These are phyloP conservation scores for Juglanconis oblonga DNA, from an alignment of 2,329 filamentous ascomycete species.

Conservation along the genomic window DNA sequence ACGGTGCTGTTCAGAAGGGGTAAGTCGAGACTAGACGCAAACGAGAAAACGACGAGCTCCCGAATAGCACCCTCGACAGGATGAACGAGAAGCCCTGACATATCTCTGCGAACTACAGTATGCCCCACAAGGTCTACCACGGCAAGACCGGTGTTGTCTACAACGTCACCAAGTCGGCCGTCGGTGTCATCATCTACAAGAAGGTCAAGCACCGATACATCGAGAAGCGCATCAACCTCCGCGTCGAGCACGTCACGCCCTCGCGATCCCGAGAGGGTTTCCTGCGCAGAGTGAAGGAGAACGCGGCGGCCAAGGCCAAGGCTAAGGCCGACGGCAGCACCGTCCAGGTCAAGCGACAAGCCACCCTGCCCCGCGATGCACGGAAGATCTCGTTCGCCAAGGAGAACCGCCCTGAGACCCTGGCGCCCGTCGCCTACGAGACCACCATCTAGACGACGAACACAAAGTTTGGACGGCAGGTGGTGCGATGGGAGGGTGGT, in stretches of 20 bases:
- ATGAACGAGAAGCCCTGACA: slow-evolving; percentile 30
- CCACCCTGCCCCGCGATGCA: slow-evolving; percentile 74
- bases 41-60: slow-evolving; percentile 1
- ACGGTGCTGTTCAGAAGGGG: slow-evolving; percentile 98
- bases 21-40: slow-evolving; percentile 48
- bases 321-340: slow-evolving; percentile 86
- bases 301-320: slow-evolving; percentile 88
- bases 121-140: slow-evolving; percentile 99
- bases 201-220: slow-evolving; percentile 99
- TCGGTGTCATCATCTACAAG: slow-evolving; percentile 99
- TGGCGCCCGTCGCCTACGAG: slow-evolving; percentile 92
- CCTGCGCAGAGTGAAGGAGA: slow-evolving; percentile 92
- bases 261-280: slow-evolving; percentile 97
- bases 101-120: slow-evolving; percentile 51
- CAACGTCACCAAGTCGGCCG: slow-evolving; percentile 98
- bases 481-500: slow-evolving; percentile 22
- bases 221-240: slow-evolving; percentile 99
- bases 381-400: slow-evolving; percentile 70
- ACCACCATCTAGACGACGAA: slow-evolving; percentile 77
- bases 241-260: slow-evolving; percentile 92
- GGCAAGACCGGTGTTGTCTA: slow-evolving; percentile 98
- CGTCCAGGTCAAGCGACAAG: slow-evolving; percentile 90
- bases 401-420: slow-evolving; percentile 86
- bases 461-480: slow-evolving; percentile 26
- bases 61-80: slow-evolving; percentile 7